Conservation (phyloP, 73 alveolate genomes). For the Breviolum minutum region DNA sequence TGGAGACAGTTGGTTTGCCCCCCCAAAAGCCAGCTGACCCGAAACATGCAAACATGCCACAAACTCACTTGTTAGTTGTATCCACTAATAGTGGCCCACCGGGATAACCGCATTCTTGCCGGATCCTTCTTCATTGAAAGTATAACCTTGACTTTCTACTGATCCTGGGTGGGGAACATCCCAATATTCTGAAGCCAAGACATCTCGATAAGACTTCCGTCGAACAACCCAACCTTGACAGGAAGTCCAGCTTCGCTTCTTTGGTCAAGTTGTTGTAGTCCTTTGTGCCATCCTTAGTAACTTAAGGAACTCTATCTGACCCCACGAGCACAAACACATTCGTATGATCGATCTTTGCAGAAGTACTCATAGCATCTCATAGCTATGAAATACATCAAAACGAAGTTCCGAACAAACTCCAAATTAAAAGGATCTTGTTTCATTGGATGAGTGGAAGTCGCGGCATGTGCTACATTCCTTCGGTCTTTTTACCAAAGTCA, state of each 20-base stretch:
- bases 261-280: constrained; percentile 58
- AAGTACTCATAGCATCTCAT: background rate
- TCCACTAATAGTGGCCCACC: background rate
- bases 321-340: too few species aligned
- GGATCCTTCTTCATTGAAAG: background rate
- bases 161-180: background rate
- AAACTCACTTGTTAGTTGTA: too few species aligned
- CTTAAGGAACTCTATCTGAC: too few species aligned
- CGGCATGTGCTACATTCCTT: background rate
- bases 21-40: too few species aligned
- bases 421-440: too few species aligned
- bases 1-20: too few species aligned
- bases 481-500: too few species aligned
- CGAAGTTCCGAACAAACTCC: background rate
- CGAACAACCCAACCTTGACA: constrained; percentile 10
- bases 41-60: too few species aligned
- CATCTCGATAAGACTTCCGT: background rate
- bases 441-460: too few species aligned
- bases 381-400: background rate
- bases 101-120: background rate
- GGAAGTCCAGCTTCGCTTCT: constrained; percentile 75
- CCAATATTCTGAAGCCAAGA: background rate
- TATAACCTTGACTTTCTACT: too few species aligned
- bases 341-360: too few species aligned
- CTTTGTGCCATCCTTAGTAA: background rate